Evolutionary conservation across 2,329 filamentous ascomycete species (phyloP).

Genomic region (Exophiala calicioides): DNA sequence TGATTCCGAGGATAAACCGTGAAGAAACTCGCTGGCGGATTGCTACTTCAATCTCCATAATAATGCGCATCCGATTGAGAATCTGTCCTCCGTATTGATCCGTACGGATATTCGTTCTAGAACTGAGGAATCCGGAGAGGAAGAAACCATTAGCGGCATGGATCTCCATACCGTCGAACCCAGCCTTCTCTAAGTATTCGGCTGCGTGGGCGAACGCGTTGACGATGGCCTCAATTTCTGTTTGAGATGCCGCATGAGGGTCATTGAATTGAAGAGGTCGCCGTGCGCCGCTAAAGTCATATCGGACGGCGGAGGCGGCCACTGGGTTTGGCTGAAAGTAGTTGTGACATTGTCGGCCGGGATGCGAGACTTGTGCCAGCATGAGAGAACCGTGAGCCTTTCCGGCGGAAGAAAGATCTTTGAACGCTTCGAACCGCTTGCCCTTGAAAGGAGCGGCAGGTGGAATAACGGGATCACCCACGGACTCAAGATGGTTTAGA

Average conservation of each 20-base stretch:
- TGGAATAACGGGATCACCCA: slow-evolving; percentile 63
- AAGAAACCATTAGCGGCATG: slow-evolving; percentile 61
- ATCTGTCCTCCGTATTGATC: slow-evolving; percentile 67
- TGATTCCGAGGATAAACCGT: slow-evolving; percentile 55
- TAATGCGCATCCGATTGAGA: slow-evolving; percentile 64
- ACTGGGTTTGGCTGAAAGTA: slow-evolving; percentile 53
- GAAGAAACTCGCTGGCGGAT: slow-evolving; percentile 30
- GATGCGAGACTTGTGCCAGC: slow-evolving; percentile 64
- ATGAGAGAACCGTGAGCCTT: slow-evolving; percentile 61
- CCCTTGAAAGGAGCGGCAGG: slow-evolving; percentile 53
- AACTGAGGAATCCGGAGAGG: slow-evolving; percentile 58
- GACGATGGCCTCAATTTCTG: slow-evolving; percentile 55
- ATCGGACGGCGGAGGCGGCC: slow-evolving; percentile 53
- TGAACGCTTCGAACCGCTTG: slow-evolving; percentile 62
- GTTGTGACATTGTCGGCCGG: slow-evolving; percentile 57
- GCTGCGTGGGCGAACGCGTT: slow-evolving; percentile 63
- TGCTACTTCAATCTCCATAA: slow-evolving; percentile 54
- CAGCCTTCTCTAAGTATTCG: slow-evolving; percentile 62
- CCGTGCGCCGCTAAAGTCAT: too few species aligned
- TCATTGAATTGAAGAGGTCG: slow-evolving; percentile 48
- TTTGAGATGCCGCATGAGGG: slow-evolving; percentile 36
- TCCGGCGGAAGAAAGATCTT: slow-evolving; percentile 54
- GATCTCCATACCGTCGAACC: slow-evolving; percentile 55
- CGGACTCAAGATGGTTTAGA: slow-evolving; percentile 56
- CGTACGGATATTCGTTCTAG: slow-evolving; percentile 57